phyloP scores from a whole-genome alignment of 495 filamentous ascomycete species.

The Neurospora sp. region DNA sequence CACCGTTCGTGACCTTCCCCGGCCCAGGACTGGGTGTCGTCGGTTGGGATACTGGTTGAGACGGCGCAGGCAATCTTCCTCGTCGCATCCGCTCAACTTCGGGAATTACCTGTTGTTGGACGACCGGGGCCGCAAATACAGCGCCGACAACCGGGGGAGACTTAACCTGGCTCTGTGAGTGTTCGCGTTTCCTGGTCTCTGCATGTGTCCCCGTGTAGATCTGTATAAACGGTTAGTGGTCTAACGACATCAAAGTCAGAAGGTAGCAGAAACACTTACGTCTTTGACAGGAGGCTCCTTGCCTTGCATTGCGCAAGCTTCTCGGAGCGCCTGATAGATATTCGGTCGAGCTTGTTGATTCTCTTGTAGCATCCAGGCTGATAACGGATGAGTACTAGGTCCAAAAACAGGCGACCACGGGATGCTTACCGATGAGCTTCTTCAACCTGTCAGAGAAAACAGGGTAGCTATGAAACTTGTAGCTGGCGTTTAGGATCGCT shows the following conservation, averaged over 20 bases:
- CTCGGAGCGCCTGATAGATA: constrained; percentile 82
- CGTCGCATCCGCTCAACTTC: constrained; percentile 93
- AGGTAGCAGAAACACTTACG: constrained; percentile 41
- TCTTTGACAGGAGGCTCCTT: constrained; percentile 86
- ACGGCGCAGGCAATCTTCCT: constrained; percentile 59
- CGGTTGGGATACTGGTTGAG: constrained; percentile 25
- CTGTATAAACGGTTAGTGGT: constrained; percentile 33
- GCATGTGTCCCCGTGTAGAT: constrained; percentile 67
- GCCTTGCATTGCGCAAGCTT: constrained; percentile 82
- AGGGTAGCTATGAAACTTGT: constrained; percentile 83
- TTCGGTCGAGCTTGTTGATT: constrained; percentile 74
- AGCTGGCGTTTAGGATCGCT: constrained; percentile 95
- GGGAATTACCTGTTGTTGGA: constrained; percentile 64
- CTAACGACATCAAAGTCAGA: background rate
- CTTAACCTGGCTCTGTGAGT: constrained; percentile 22
- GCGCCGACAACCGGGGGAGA: constrained; percentile 55
- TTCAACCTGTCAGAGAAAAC: constrained; percentile 83
- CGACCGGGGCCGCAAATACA: constrained; percentile 56
- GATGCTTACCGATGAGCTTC: constrained; percentile 71
- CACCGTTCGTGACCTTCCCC: constrained; percentile 55
- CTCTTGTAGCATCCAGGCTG: constrained; percentile 86
- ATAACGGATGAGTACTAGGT: constrained; percentile 24
- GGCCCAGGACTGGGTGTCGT: constrained; percentile 69
- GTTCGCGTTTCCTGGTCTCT: constrained; percentile 11
- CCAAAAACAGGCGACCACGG: background rate